Percentiles rank a stretch among this genome's conserved stretches.
phyloP scores from a whole-genome alignment of 75 land plant species.

The Ceratopteris richardii region DNA sequence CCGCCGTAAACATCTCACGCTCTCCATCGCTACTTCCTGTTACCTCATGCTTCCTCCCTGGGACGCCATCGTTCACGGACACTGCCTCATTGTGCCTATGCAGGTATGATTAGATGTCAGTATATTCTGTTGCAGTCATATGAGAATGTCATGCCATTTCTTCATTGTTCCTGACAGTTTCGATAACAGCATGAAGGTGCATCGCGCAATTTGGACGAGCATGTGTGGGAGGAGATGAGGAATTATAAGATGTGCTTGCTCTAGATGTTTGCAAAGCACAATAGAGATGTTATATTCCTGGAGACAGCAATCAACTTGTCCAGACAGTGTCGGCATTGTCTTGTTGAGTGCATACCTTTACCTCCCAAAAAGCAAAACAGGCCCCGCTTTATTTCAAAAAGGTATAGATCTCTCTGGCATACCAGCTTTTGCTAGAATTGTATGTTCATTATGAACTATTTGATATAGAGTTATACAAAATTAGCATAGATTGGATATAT shows the following conservation, averaged over 20 bases:
- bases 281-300: constrained; percentile 71
- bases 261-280: constrained; percentile 75
- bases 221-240: constrained; percentile 89
- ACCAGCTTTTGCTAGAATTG: too few species aligned
- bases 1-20: constrained; percentile 77
- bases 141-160: neutral
- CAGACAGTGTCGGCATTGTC: constrained; percentile 72
- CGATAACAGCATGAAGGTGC: constrained; percentile 77
- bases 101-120: constrained; percentile 38
- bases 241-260: constrained; percentile 96
- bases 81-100: constrained; percentile 81
- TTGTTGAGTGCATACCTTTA: constrained; percentile 89
- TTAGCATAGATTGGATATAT: too few species aligned
- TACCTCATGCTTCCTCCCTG: constrained; percentile 78
- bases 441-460: too few species aligned
- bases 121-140: neutral
- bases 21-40: constrained; percentile 72
- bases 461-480: too few species aligned
- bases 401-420: constrained; percentile 25
- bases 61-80: constrained; percentile 71
- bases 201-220: constrained; percentile 71
- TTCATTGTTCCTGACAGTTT: neutral
- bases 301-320: constrained; percentile 77
- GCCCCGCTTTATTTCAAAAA: constrained; percentile 93
- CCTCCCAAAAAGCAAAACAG: constrained; percentile 52